Evolutionary conservation across 1,284 basidiomycete genomes (phyloP), one percentile per base, ranked within the genome.

Genomic region (Tylopilus orsonianus): DNA sequence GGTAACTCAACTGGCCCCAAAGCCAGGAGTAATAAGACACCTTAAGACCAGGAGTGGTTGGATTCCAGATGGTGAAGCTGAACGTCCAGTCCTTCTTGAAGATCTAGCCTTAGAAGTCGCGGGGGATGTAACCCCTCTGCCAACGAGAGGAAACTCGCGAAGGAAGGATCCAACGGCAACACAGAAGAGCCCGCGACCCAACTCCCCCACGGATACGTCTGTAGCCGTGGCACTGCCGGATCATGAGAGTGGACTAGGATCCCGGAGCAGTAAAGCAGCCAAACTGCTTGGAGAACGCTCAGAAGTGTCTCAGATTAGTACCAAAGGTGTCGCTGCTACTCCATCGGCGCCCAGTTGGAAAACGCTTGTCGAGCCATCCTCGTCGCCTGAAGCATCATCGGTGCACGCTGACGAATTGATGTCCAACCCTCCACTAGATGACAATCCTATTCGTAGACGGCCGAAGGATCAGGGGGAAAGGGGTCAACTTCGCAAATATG

Each of bases 31-130:
- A 8, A 54, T 62, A 18, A 64, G 62, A 44, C 66, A 66, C 44
- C 71, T 75, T 62, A 73, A 68, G 60, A 62, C 67, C 35, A 63
- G 71, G 13, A 45, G 63, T 24, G 73, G 71, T 2, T 58, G 57
- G 36, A 51, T 65, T 19, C 55, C 54, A 9, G 46, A 46, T 14
- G 42, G 50, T 29, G 60, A 48, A 22, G 44, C 48, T 18, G 53
- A 58, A 34, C 48, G 12, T 2, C 59, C 54, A 29, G 50, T 63
- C 30, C 54, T 50, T 29, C 30, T 64, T 9, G 49, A 49, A 26
- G 34, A 59, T 18, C 26, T 58, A 4, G 23, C 32, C 8, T 12
- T 29, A 26, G 52, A 38, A 24, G 27, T 5, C n/a, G 27, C 22
- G 14, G 41, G 50, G 3, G 24, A 24, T 29, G 41, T 14, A 14